Base-by-base conservation (phyloP, 192 early-diverging fungal genomes). In the Spinellus fusiger region DNA sequence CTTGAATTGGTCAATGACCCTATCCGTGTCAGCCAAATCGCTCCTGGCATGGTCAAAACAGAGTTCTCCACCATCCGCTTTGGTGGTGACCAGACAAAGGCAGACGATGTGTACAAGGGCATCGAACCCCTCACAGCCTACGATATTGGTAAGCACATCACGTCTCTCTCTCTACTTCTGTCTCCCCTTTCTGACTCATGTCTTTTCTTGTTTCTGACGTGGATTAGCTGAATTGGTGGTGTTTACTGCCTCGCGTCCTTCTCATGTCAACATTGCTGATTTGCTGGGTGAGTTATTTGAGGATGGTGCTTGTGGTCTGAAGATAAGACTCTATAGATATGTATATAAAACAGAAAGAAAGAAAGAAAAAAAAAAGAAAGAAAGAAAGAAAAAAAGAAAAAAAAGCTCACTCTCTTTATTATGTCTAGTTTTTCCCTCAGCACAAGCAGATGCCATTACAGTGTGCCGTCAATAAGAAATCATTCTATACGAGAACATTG, bases 21-120 rank as follows among this genome's bases (percentile, higher is more conserved):
- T 5, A 78, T 91, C 31, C 66, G 78, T 18, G 89, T 96, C n/a
- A 88, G 85, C 0, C 80, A 78, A 58, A 88, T 96, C 38, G 84
- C 83, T 18, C 90, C 94, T 20, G 86, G 64, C 58, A 40, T 86
- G 80, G 93, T 93, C 5, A 87, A 96, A 71, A 96, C 94, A 0
- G 94, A 96, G 67, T 96, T 95, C 82, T 88, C 84, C 15, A 74
- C 89, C 15, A 81, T 96, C 5, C 78, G 94, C 10, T 93, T 86
- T 72, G 28, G 63, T 26, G 85, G 88, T 0, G 89, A 93, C 29
- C 76, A 78, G 54, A 48, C 38, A 4, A 86, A 73, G 61, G 89
- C 89, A 0, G 79, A 80, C 23, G 56, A 71, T 16, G 91, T 96
- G 22, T 96, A 96, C 73, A 80, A 83, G 46, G 92, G 93, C 0